Conservation (phyloP, 306 rosid genomes). For the Comarum palustre region DNA sequence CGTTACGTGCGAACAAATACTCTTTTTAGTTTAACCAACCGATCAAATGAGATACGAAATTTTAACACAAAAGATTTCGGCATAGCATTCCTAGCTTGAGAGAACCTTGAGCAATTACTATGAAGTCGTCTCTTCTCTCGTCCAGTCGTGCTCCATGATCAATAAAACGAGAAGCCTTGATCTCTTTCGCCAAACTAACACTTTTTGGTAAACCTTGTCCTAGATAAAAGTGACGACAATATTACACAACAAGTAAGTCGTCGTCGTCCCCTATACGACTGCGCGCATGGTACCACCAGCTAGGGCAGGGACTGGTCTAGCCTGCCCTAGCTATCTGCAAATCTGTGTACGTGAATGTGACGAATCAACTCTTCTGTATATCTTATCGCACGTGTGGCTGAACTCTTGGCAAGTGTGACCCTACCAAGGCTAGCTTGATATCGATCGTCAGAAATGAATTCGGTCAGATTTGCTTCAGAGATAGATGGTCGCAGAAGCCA, state of each 20-base stretch:
- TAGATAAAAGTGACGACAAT: not conserved
- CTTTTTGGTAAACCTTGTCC: not conserved
- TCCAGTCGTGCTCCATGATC: not conserved
- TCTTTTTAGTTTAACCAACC: too few relatives aligned
- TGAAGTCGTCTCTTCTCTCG: not conserved
- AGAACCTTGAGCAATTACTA: not conserved
- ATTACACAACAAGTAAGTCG: not conserved
- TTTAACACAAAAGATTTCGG: too few relatives aligned
- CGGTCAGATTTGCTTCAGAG: too few relatives aligned
- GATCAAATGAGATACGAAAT: too few relatives aligned
- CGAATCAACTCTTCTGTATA: not conserved
- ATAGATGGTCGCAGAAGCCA: too few relatives aligned
- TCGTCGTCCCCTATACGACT: not conserved
- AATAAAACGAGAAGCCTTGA: not conserved
- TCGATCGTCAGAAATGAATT: too few relatives aligned
- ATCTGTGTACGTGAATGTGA: not conserved
- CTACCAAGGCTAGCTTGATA: too few relatives aligned
- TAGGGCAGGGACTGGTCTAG: not conserved
- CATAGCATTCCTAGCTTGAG: too few relatives aligned
- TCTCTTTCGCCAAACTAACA: not conserved
- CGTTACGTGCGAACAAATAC: not conserved
- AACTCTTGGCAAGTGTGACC: too few relatives aligned
- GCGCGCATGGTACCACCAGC: slow-evolving; percentile 1
- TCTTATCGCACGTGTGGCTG: not conserved
- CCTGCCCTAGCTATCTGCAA: too few relatives aligned